A percentile compares a stretch with the other conserved stretches of the same genome.
These are phyloP conservation scores for Penicillium malachiteum DNA, from an alignment of 495 filamentous ascomycete genomes.

Conservation along the genomic window DNA sequence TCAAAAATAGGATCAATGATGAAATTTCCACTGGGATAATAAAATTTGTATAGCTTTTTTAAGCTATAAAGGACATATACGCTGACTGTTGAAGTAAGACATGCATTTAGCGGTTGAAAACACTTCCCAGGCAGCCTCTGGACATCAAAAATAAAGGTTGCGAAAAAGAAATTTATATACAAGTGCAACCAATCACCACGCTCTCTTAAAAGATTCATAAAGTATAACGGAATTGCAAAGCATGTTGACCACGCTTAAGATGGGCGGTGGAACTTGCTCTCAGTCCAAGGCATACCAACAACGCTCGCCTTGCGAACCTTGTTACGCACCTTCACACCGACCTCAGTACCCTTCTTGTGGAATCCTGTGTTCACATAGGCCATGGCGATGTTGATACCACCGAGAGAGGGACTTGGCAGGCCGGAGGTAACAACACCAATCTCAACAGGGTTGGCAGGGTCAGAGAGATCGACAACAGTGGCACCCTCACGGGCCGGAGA, in stretches of 20 bases:
- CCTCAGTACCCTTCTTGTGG: constrained; percentile 84
- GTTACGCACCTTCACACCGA: constrained; percentile 77
- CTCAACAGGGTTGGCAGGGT: constrained; percentile 45
- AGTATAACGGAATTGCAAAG: neutral
- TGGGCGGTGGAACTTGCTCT: constrained; percentile 68
- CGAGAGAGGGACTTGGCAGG: constrained; percentile 80
- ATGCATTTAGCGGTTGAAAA: constrained; percentile 3
- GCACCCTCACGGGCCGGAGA: constrained; percentile 90
- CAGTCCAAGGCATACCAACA: constrained; percentile 91
- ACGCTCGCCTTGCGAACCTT: constrained; percentile 77
- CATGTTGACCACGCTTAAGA: constrained; percentile 8
- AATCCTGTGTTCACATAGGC: constrained; percentile 80
- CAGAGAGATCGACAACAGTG: constrained; percentile 63
- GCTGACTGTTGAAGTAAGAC: constrained; percentile 15
- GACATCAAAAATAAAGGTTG: constrained; percentile 5
- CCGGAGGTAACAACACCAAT: constrained; percentile 82
- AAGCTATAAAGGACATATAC: neutral
- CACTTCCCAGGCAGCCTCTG: neutral
- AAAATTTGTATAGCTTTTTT: too few relatives aligned
- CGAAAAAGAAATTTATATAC: constrained; percentile 17
- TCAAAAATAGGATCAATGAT: too few relatives aligned
- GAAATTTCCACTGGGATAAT: too few relatives aligned
- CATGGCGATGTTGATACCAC: constrained; percentile 91
- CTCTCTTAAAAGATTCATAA: constrained; percentile 1
- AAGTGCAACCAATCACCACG: constrained; percentile 15